A percentile compares a stretch with the other conserved stretches of the same genome.
Evolutionary conservation across 2,329 filamentous ascomycete genomes (phyloP).

Genomic region (Davidsoniella virescens): DNA sequence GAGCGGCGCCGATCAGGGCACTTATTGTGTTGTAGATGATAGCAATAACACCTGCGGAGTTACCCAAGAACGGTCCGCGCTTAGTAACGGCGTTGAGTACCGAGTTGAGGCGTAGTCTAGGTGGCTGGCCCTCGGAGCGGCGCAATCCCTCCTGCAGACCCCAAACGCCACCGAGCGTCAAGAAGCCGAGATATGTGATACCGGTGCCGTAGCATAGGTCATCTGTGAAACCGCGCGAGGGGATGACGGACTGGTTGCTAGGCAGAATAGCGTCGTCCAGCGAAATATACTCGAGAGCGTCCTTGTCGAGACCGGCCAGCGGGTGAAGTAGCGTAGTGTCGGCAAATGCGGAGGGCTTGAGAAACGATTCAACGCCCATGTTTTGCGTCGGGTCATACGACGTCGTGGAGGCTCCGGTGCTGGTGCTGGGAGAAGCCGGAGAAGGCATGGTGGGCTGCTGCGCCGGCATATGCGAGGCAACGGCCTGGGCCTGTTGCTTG

Average conservation of each 20-base stretch:
- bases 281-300: slow-evolving; percentile 84
- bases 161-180: slow-evolving; percentile 79
- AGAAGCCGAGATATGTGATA: slow-evolving; percentile 77
- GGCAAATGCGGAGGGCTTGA: slow-evolving; percentile 58
- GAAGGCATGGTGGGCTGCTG: slow-evolving; percentile 17
- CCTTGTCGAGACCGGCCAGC: slow-evolving; percentile 79
- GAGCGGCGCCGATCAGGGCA: slow-evolving; percentile 59
- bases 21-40: slow-evolving; percentile 94
- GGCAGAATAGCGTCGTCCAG: slow-evolving; percentile 84
- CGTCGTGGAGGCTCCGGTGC: slow-evolving; percentile 31
- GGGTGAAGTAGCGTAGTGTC: slow-evolving; percentile 85
- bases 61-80: slow-evolving; percentile 85
- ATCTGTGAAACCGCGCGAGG: slow-evolving; percentile 92
- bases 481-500: slow-evolving; percentile 26
- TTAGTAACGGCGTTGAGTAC: slow-evolving; percentile 89
- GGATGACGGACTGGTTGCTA: slow-evolving; percentile 71
- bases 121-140: slow-evolving; percentile 59
- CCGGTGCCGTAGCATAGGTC: slow-evolving; percentile 97
- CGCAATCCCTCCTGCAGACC: slow-evolving; percentile 79
- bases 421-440: slow-evolving; percentile 31
- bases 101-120: slow-evolving; percentile 84
- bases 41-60: slow-evolving; percentile 87
- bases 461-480: slow-evolving; percentile 11
- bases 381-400: slow-evolving; percentile 56
- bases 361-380: slow-evolving; percentile 74